A percentile compares a stretch with the other conserved stretches of the same genome.
Conservation (phyloP, 148 eudicot genomes). For the Fagopyrum tataricum region DNA sequence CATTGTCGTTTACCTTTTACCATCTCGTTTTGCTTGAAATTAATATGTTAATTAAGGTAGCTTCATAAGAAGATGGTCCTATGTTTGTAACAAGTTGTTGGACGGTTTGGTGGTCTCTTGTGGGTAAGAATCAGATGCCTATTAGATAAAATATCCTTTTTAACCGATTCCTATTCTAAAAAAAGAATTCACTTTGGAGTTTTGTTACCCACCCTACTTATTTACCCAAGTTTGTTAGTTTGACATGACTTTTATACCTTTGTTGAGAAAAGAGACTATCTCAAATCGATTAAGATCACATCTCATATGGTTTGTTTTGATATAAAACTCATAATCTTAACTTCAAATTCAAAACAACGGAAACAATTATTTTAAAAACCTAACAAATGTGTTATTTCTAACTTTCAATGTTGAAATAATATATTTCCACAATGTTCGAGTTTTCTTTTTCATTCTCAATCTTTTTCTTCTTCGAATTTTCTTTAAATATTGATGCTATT, state of each 20-base stretch:
- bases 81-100: neutral
- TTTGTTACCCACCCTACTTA: neutral
- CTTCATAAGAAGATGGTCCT: neutral
- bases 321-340: too few relatives aligned
- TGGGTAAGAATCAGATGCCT: slow-evolving; percentile 13
- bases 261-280: too few relatives aligned
- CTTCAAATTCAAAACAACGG: too few relatives aligned
- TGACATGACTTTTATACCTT: neutral
- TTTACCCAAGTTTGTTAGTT: neutral
- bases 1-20: neutral
- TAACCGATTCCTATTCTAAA: neutral
- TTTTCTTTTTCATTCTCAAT: too few relatives aligned
- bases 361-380: too few relatives aligned
- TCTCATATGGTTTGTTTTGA: too few relatives aligned
- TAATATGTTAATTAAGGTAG: neutral
- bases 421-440: too few relatives aligned
- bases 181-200: neutral
- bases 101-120: neutral
- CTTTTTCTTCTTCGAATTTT: neutral
- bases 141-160: slow-evolving; percentile 12
- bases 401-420: too few relatives aligned
- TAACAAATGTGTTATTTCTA: too few relatives aligned
- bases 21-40: neutral
- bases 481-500: neutral
- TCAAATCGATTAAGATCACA: too few relatives aligned